These are phyloP conservation scores for Avicennia marina DNA, from an alignment of 257 asterid species.

Conservation along the genomic window DNA sequence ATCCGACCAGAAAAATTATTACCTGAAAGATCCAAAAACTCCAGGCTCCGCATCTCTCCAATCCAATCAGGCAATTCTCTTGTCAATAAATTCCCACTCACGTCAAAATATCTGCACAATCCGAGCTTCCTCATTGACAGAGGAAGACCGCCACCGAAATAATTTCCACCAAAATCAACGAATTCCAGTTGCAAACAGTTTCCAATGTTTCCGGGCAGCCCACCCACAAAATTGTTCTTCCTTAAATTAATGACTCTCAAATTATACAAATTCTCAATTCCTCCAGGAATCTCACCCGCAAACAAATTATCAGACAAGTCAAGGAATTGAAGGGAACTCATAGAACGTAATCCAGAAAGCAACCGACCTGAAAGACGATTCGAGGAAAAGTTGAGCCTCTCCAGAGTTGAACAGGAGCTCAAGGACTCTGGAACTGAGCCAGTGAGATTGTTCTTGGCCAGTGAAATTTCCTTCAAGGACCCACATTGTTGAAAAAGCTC, in stretches of 20 bases:
- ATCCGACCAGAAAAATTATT: slow-evolving; percentile 57
- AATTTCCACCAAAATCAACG: slow-evolving; percentile 54
- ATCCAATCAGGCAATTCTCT: slow-evolving; percentile 79
- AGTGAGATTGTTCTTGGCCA: slow-evolving; percentile 63
- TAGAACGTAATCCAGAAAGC: slow-evolving; percentile 43
- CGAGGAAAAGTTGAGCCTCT: slow-evolving; percentile 53
- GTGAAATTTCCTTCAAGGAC: slow-evolving; percentile 45
- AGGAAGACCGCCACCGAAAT: slow-evolving; percentile 56
- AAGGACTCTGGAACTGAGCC: slow-evolving; percentile 59
- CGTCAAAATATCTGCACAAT: slow-evolving; percentile 40
- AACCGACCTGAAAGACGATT: slow-evolving; percentile 62
- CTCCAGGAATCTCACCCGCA: slow-evolving; percentile 63
- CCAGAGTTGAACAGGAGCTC: slow-evolving; percentile 48
- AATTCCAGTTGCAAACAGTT: slow-evolving; percentile 45
- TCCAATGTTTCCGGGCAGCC: slow-evolving; percentile 65
- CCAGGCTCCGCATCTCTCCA: slow-evolving; percentile 62
- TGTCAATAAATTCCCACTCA: slow-evolving; percentile 41
- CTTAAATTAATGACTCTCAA: slow-evolving; percentile 42
- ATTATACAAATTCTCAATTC: slow-evolving; percentile 41
- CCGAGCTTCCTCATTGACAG: slow-evolving; percentile 49
- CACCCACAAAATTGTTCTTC: slow-evolving; percentile 47
- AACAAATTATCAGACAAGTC: slow-evolving; percentile 68
- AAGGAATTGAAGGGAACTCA: slow-evolving; percentile 45
- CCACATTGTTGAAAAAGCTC: slow-evolving; percentile 63
- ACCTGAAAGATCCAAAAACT: slow-evolving; percentile 53